phyloP scores from a whole-genome alignment of 140 eudicot genomes.

The Stevia rebaudiana region DNA sequence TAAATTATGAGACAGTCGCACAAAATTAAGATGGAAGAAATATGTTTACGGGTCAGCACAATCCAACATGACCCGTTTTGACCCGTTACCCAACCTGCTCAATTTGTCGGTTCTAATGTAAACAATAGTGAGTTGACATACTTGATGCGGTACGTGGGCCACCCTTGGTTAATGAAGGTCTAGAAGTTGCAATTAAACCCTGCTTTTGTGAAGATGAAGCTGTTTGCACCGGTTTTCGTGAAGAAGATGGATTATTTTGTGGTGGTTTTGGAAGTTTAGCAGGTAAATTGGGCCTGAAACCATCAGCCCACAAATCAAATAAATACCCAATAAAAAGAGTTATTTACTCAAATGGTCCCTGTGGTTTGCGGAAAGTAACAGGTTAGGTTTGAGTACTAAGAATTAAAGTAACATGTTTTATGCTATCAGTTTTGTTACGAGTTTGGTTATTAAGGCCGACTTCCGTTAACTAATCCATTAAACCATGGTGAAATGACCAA shows the following conservation, averaged over 20 bases:
- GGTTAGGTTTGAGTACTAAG: no score
- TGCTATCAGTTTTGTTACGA: no score
- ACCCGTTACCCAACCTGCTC: not conserved
- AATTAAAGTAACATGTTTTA: no score
- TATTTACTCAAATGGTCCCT: no score
- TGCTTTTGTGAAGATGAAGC: slow-evolving; percentile 18
- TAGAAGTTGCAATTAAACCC: slow-evolving; percentile 45
- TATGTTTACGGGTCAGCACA: not conserved
- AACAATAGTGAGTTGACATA: slow-evolving; percentile 25
- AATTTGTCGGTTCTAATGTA: slow-evolving; percentile 6
- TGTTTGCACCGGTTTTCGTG: slow-evolving; percentile 20
- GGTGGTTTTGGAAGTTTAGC: slow-evolving; percentile 57
- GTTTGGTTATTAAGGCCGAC: no score
- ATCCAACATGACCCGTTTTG: not conserved
- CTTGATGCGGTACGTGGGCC: slow-evolving; percentile 49
- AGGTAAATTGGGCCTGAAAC: slow-evolving; percentile 45
- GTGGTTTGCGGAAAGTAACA: no score
- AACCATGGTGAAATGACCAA: no score
- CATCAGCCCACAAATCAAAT: not conserved
- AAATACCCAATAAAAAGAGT: not conserved
- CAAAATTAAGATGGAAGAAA: not conserved
- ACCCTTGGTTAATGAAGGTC: slow-evolving; percentile 44
- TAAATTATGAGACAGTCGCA: not conserved
- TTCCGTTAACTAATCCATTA: no score
- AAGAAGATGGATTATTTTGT: slow-evolving; percentile 40